Evolutionary conservation across 2,329 filamentous ascomycete species (phyloP).

Genomic region (Diplodia scrobiculata): DNA sequence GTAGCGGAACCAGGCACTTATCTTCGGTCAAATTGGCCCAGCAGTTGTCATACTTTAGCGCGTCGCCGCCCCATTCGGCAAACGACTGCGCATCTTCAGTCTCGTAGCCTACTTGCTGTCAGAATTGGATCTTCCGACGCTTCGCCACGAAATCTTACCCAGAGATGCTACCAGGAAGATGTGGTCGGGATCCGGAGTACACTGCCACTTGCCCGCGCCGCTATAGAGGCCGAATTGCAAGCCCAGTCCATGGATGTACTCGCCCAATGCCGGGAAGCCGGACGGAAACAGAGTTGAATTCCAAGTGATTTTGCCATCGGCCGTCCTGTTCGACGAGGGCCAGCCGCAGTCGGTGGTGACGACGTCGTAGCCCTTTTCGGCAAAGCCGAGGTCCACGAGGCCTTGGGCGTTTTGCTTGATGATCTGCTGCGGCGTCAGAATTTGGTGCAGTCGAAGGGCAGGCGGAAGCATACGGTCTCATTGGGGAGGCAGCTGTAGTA

Average conservation of each 20-base stretch:
- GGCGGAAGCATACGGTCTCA: conserved; percentile 38
- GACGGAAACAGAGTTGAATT: conserved; percentile 56
- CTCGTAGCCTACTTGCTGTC: conserved; percentile 30
- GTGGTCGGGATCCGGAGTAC: conserved; percentile 39
- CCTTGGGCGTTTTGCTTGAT: conserved; percentile 58
- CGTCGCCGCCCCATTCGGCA: conserved; percentile 37
- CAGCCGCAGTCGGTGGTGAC: conserved; percentile 64
- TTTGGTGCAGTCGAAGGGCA: neutral
- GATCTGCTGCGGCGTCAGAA: conserved; percentile 35
- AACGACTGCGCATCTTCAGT: conserved; percentile 36
- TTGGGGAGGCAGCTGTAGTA: conserved; percentile 55
- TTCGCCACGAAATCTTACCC: conserved; percentile 41
- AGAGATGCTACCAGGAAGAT: conserved; percentile 53
- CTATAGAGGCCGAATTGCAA: conserved; percentile 61
- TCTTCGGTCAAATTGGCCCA: conserved; percentile 45
- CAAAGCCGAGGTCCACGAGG: conserved; percentile 56
- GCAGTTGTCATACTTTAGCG: conserved; percentile 58
- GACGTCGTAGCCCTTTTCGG: conserved; percentile 57
- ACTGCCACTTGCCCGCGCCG: conserved; percentile 39
- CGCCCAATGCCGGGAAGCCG: conserved; percentile 53
- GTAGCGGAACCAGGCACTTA: neutral
- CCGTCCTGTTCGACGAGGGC: conserved; percentile 47
- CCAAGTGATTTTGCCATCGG: conserved; percentile 54
- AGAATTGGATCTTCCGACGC: conserved; percentile 38
- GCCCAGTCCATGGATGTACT: conserved; percentile 54